Conservation (phyloP, 2,329 filamentous ascomycete genomes). For the Fusarium fujikuroi region DNA sequence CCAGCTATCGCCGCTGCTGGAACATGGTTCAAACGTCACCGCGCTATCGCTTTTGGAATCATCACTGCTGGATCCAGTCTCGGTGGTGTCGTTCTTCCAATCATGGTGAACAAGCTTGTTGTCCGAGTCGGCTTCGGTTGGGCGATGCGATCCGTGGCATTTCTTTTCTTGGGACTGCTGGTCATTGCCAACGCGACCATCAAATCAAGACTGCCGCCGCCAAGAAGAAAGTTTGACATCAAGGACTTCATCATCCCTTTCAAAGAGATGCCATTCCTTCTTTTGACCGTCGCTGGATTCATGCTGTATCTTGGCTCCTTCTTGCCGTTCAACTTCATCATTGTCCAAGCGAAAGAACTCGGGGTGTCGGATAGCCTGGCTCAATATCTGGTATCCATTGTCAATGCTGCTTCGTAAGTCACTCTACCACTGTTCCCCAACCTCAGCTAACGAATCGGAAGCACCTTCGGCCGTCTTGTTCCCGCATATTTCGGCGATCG, state of each 20-base stretch:
- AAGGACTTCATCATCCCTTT: constrained; percentile 10
- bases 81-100: constrained; percentile 54
- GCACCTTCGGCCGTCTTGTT: constrained; percentile 50
- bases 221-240: neutral
- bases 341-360: constrained; percentile 45
- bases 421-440: fast-evolving
- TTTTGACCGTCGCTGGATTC: constrained; percentile 43
- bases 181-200: constrained; percentile 49
- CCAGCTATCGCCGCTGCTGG: constrained; percentile 3
- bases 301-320: constrained; percentile 49
- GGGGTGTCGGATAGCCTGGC: constrained; percentile 47
- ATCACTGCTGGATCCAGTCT: constrained; percentile 51
- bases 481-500: constrained; percentile 50
- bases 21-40: constrained; percentile 49
- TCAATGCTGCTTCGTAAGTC: constrained; percentile 49
- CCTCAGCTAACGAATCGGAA: neutral
- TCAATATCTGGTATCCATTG: constrained; percentile 51
- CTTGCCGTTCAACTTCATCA: constrained; percentile 52
- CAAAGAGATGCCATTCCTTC: constrained; percentile 4
- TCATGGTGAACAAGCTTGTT: constrained; percentile 53
- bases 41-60: constrained; percentile 51
- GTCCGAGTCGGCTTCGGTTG: constrained; percentile 51
- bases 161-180: constrained; percentile 51
- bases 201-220: constrained; percentile 37
- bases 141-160: constrained; percentile 54